Evolutionary conservation across 2,329 filamentous ascomycete genomes (phyloP).

Genomic region (Didymella segeticola): DNA sequence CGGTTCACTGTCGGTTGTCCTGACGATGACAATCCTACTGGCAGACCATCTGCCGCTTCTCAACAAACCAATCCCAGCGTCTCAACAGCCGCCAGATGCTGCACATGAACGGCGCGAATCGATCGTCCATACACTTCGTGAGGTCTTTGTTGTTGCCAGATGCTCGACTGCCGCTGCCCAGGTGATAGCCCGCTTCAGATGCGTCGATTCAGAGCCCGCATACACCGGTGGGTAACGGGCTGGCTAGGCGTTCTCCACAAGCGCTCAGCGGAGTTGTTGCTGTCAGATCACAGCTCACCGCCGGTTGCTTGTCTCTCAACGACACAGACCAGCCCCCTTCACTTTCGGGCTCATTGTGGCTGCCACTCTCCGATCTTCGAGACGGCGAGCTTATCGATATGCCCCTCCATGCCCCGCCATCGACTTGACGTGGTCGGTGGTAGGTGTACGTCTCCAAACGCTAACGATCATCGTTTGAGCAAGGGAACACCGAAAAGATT

Average conservation of each 20-base stretch:
- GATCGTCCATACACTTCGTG: not conserved
- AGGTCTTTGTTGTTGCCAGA: constrained; percentile 2
- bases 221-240: constrained; percentile 14
- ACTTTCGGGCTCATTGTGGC: constrained; percentile 8
- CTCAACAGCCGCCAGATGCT: constrained; percentile 1
- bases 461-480: constrained; percentile 13
- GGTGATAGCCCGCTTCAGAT: constrained; percentile 9
- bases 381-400: constrained; percentile 14
- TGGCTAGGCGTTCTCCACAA: constrained; percentile 13
- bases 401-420: constrained; percentile 17
- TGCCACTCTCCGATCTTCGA: constrained; percentile 7
- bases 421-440: constrained; percentile 1
- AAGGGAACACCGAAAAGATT: constrained; percentile 3
- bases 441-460: constrained; percentile 12
- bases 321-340: constrained; percentile 11
- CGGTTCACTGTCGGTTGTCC: constrained; percentile 7
- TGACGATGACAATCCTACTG: not conserved
- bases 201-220: constrained; percentile 17
- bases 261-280: constrained; percentile 13
- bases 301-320: constrained; percentile 8
- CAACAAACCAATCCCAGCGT: constrained; percentile 2
- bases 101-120: constrained; percentile 6
- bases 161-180: constrained; percentile 16
- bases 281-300: constrained; percentile 20
- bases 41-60: constrained; percentile 1